Base-by-base conservation (phyloP, 352 stramenopile species). In the Hyaloperonospora brassicae region DNA sequence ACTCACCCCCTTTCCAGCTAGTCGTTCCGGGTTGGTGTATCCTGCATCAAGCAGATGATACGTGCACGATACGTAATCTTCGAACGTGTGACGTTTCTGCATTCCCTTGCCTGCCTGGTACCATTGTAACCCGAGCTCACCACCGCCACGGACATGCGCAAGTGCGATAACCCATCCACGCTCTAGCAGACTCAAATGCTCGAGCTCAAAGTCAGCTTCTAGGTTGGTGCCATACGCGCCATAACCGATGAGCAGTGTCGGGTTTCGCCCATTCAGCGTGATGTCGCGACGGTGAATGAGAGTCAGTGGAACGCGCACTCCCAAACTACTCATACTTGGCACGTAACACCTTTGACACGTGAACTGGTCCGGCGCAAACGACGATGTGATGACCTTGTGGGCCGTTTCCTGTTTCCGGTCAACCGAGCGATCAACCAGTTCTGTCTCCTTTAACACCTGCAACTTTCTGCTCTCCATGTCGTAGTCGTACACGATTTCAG, bases 141-240 rank as follows among this genome's bases (percentile, higher is more conserved):
- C 84, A 3, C 89, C 89, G n/a, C 89, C 89, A 42, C 89, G 86
- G 4, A 93, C 72, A 47, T 97, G 89, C 9, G 89, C 89, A 45
- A 90, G 87, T 7, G 89, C 88, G 50, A 97, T 66, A 6, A 95
- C 70, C 87, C 89, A 97, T 0, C 84, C 84, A 17, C 86, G 84
- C 47, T 90, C 75, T 12, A 97, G 54, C 38, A 96, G 70, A 61
- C 79, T 87, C 22, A 94, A 62, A 42, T 92, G 70, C 23, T 90
- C 80, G 1, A 95, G 66, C 39, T 93, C 77, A 43, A 94, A 97
- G 4, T 93, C 80, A 21, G 86, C 72, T 51, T 95, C 81, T 7
- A 97, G 52, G 47, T 89, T 94, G 22, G 68, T 86, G 1, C 89
- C 89, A 39, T 97, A 97, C 1, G 89, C 85, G 10, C 89, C 89